Conservation (phyloP, 352 stramenopile species). For the Phytopythium mirpurense region DNA sequence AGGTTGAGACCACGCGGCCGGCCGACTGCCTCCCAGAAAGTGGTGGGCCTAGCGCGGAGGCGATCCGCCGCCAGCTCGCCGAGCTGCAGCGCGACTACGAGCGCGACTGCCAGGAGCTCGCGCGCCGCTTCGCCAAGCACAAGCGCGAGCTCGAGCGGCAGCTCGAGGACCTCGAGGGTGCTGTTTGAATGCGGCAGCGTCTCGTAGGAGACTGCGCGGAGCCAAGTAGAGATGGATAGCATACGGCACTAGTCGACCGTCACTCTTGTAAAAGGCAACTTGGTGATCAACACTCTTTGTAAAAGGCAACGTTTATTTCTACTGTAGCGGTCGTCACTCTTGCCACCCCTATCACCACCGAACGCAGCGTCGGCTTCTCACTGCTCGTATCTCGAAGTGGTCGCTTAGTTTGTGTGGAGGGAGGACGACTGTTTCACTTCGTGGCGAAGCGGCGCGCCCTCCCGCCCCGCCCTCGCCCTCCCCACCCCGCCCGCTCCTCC, state of each 20-base stretch:
- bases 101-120: constrained; percentile 33
- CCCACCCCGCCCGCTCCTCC: too few relatives aligned
- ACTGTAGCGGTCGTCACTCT: too few relatives aligned
- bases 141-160: constrained; percentile 43
- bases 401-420: too few relatives aligned
- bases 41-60: constrained; percentile 4
- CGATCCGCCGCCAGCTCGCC: constrained; percentile 41
- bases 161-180: constrained; percentile 29
- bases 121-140: constrained; percentile 35
- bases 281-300: background rate
- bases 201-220: too few relatives aligned
- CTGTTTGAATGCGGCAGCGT: constrained; percentile 4
- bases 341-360: too few relatives aligned
- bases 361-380: too few relatives aligned
- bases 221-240: too few relatives aligned
- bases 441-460: too few relatives aligned
- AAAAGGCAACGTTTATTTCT: too few relatives aligned
- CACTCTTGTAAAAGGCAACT: constrained; percentile 1
- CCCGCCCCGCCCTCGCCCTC: too few relatives aligned
- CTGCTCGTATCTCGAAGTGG: too few relatives aligned
- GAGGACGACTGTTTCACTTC: too few relatives aligned
- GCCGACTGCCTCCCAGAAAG: constrained; percentile 13
- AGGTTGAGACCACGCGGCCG: constrained; percentile 17
- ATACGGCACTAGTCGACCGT: background rate
- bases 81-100: constrained; percentile 51